Conservation (phyloP, 805 yeast species). For the Myxozyma sirexii region DNA sequence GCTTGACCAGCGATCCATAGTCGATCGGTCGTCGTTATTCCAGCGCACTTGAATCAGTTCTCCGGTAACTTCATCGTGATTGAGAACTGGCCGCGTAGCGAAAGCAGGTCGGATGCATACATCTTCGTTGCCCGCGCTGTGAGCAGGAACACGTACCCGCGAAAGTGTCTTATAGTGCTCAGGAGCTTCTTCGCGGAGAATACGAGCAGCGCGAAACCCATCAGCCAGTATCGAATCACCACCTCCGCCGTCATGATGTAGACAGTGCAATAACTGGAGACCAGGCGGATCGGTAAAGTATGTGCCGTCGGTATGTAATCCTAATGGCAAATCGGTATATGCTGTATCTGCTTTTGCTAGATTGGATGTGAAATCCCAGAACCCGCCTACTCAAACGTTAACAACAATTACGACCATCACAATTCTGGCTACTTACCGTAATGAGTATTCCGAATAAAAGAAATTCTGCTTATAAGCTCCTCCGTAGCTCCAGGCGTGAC, state of each 20-base stretch:
- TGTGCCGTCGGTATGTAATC: conserved; percentile 72
- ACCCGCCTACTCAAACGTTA: conserved; percentile 51
- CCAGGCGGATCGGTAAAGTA: conserved; percentile 77
- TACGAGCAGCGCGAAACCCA: conserved; percentile 62
- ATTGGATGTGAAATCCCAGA: conserved; percentile 77
- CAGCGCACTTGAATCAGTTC: conserved; percentile 65
- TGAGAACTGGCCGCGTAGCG: conserved; percentile 58
- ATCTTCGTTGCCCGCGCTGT: conserved; percentile 70
- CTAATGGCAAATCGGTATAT: conserved; percentile 66
- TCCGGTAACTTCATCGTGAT: conserved; percentile 52
- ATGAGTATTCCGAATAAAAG: conserved; percentile 67
- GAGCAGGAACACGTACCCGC: conserved; percentile 61
- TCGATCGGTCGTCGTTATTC: conserved; percentile 71
- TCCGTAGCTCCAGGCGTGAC: conserved; percentile 62
- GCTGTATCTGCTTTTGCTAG: conserved; percentile 70
- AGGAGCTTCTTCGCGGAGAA: conserved; percentile 52
- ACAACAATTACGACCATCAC: neutral
- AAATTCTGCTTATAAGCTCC: conserved; percentile 56
- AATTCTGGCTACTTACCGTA: conserved; percentile 46
- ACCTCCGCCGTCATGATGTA: conserved; percentile 62
- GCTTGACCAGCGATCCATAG: conserved; percentile 54
- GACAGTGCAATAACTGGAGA: conserved; percentile 65
- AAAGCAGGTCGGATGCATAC: conserved; percentile 61
- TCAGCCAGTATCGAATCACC: conserved; percentile 71
- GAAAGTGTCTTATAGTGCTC: conserved; percentile 56